Conservation (phyloP, 2,329 filamentous ascomycete species). For the Daldinia sp. region DNA sequence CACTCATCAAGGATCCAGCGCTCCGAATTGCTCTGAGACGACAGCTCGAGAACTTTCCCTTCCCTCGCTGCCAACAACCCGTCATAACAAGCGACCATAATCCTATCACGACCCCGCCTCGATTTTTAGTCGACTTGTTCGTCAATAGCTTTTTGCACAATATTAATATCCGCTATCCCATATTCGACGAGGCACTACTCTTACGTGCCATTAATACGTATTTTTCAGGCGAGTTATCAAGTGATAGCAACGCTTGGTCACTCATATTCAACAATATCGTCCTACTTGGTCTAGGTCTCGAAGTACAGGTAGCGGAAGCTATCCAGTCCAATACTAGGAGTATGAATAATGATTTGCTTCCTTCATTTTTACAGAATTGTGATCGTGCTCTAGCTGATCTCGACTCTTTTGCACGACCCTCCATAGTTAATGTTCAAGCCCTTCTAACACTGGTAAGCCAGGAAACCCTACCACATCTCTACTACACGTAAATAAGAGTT, state of each 20-base stretch:
- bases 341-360: constrained; percentile 31
- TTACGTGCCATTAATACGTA: constrained; percentile 25
- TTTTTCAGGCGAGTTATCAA: constrained; percentile 21
- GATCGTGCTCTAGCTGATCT: constrained; percentile 35
- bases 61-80: constrained; percentile 15
- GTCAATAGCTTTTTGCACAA: constrained; percentile 34
- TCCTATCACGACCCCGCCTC: constrained; percentile 26
- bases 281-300: constrained; percentile 31
- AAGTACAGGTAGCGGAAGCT: constrained; percentile 26
- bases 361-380: constrained; percentile 35
- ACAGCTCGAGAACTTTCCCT: constrained; percentile 29
- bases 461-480: not conserved
- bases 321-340: constrained; percentile 17
- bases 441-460: constrained; percentile 33
- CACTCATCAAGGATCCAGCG: constrained; percentile 3
- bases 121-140: constrained; percentile 30
- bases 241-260: constrained; percentile 26
- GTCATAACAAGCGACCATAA: constrained; percentile 12
- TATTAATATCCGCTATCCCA: constrained; percentile 31
- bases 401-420: constrained; percentile 26
- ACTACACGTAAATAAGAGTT: not conserved
- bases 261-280: constrained; percentile 37
- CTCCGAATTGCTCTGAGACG: constrained; percentile 13
- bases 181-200: constrained; percentile 32
- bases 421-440: constrained; percentile 28